These are phyloP conservation scores for Casuarina glauca DNA, from an alignment of 306 rosid species.

Conservation along the genomic window DNA sequence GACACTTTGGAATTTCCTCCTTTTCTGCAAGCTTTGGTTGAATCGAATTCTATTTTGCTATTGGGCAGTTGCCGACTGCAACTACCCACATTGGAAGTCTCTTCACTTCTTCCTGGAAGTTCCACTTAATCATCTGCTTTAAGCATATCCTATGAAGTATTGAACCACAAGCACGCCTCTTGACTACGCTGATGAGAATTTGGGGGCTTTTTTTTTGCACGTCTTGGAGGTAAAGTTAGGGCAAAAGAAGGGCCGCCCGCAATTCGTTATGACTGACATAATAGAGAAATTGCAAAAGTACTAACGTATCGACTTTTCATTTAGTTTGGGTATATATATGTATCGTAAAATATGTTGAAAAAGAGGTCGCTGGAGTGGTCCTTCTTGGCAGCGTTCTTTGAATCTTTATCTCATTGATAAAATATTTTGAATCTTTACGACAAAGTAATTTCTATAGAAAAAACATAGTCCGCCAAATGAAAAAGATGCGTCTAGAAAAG, in stretches of 20 bases:
- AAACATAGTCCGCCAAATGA: no score
- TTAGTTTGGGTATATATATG: neutral
- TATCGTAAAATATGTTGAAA: neutral
- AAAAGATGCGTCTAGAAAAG: no score
- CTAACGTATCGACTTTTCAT: neutral
- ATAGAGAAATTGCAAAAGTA: neutral
- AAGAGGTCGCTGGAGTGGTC: neutral
- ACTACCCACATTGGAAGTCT: neutral
- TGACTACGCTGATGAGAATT: neutral
- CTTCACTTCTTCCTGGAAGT: slow-evolving; percentile 1
- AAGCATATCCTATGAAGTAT: neutral
- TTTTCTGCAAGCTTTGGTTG: neutral
- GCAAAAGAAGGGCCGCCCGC: neutral
- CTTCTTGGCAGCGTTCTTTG: neutral
- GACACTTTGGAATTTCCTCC: neutral
- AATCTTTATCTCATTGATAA: neutral
- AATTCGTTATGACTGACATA: neutral
- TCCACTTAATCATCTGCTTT: neutral
- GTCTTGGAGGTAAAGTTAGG: neutral
- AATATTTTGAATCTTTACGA: no score
- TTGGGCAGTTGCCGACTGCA: neutral
- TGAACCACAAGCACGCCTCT: neutral
- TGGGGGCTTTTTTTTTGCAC: neutral
- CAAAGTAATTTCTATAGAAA: no score
- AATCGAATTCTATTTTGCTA: neutral